Evolutionary conservation across 768 basidiomycete genomes (phyloP).

Genomic region (Rhodotorula paludigena): DNA sequence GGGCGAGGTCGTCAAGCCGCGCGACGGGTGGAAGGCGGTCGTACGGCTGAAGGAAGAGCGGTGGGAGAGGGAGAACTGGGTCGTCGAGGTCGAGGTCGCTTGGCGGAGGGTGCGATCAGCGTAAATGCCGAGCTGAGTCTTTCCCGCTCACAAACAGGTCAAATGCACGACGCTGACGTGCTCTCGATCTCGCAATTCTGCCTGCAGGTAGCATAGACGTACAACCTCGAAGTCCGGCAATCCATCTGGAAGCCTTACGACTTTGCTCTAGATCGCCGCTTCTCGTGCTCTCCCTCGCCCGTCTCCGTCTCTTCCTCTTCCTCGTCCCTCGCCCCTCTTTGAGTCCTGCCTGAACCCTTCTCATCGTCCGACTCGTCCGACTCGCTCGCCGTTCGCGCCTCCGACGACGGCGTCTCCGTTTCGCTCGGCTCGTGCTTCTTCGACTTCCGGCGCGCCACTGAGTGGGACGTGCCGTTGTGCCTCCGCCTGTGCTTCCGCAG

Average conservation of each 20-base stretch:
- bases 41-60: conserved; percentile 62
- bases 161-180: no score
- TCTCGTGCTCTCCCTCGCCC: not conserved
- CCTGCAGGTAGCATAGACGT: no score
- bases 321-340: no score
- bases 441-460: no score
- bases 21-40: conserved; percentile 56
- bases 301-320: not conserved
- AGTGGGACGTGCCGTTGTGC: no score
- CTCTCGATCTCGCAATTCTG: no score
- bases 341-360: no score
- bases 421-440: not conserved
- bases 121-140: no score
- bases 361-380: not conserved
- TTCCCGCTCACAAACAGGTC: no score
- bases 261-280: not conserved
- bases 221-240: no score
- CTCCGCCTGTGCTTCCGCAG: not conserved
- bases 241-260: no score
- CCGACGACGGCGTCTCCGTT: not conserved
- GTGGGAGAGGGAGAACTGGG: conserved; percentile 40
- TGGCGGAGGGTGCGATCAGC: conserved; percentile 26
- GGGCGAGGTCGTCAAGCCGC: not conserved
- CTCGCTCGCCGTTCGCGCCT: not conserved
- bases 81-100: conserved; percentile 27